These are phyloP conservation scores for Rhodotorula sp. DNA, from an alignment of 1,284 basidiomycete genomes.

Conservation along the genomic window DNA sequence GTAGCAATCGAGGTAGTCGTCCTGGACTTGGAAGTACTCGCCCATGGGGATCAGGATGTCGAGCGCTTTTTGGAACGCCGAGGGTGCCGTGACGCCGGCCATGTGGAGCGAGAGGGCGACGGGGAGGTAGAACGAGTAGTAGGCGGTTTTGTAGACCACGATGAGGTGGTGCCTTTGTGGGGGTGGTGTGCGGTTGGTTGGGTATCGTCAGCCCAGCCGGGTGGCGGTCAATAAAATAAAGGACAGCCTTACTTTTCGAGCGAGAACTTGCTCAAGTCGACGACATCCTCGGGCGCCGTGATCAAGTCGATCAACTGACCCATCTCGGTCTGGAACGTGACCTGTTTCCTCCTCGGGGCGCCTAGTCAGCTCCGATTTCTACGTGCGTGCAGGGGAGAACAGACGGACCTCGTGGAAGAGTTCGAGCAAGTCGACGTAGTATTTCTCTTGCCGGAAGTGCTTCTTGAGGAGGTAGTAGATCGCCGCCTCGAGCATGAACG, in stretches of 20 bases:
- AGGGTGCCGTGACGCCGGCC: constrained; percentile 65
- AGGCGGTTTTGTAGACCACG: constrained; percentile 97
- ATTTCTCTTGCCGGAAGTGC: constrained; percentile 78
- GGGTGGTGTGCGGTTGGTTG: too few relatives aligned
- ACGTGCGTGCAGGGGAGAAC: constrained; percentile 53
- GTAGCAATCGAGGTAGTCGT: constrained; percentile 94
- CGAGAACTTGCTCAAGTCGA: constrained; percentile 86
- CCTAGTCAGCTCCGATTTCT: not conserved
- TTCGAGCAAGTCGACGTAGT: constrained; percentile 86
- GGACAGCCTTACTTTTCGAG: constrained; percentile 60
- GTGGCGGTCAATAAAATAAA: too few relatives aligned
- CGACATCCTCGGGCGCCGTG: constrained; percentile 85
- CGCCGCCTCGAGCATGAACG: constrained; percentile 92
- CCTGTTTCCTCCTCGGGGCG: constrained; percentile 52
- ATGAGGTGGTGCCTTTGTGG: constrained; percentile 72
- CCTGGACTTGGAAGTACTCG: constrained; percentile 98
- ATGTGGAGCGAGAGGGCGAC: constrained; percentile 89
- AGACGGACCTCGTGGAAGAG: constrained; percentile 74
- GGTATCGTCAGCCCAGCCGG: too few relatives aligned
- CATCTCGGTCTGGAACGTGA: constrained; percentile 91
- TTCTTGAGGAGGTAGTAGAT: constrained; percentile 89
- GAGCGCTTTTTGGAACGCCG: constrained; percentile 75
- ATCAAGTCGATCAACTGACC: constrained; percentile 95
- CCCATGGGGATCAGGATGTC: constrained; percentile 88
- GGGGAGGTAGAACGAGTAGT: constrained; percentile 98